Percentiles rank a stretch among this genome's conserved stretches.
Evolutionary conservation across 768 basidiomycete species (phyloP).

Genomic region (Crassisporium funariophilum): DNA sequence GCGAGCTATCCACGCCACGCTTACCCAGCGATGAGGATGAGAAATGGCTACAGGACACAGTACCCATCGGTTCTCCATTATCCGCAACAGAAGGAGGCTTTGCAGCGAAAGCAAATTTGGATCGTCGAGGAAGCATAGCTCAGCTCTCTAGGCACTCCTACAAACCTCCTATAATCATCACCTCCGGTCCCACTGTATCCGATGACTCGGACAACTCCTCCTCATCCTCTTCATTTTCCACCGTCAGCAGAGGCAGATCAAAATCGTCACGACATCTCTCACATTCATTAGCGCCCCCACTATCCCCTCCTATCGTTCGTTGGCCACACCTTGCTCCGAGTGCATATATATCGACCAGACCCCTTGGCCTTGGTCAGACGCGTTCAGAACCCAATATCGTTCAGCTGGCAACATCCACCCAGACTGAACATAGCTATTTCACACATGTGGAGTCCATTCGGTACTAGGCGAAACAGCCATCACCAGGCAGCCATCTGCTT

Average conservation of each 20-base stretch:
- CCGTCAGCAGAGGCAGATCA: not conserved
- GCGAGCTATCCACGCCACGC: constrained; percentile 31
- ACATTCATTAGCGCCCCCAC: constrained; percentile 18
- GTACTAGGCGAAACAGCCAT: not conserved
- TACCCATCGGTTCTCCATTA: constrained; percentile 39
- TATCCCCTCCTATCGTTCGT: constrained; percentile 25
- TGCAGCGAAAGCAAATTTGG: constrained; percentile 10
- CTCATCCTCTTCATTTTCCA: not conserved
- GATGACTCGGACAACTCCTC: constrained; percentile 1
- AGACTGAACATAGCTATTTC: constrained; percentile 16
- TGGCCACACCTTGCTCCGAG: too few species aligned
- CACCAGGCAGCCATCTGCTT: not conserved
- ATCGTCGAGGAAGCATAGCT: constrained; percentile 19
- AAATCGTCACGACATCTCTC: constrained; percentile 8
- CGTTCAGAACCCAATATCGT: constrained; percentile 20
- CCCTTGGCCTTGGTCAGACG: constrained; percentile 16
- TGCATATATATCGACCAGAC: constrained; percentile 7
- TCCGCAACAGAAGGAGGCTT: constrained; percentile 11
- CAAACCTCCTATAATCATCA: constrained; percentile 1
- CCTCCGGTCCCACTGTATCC: constrained; percentile 1
- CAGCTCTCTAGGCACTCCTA: not conserved
- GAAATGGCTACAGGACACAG: constrained; percentile 65
- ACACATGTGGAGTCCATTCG: constrained; percentile 9
- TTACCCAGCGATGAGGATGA: constrained; percentile 54
- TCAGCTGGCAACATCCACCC: not conserved